Evolutionary conservation across 805 yeast species (phyloP).

Genomic region (Hagleromyces aurorensis): DNA sequence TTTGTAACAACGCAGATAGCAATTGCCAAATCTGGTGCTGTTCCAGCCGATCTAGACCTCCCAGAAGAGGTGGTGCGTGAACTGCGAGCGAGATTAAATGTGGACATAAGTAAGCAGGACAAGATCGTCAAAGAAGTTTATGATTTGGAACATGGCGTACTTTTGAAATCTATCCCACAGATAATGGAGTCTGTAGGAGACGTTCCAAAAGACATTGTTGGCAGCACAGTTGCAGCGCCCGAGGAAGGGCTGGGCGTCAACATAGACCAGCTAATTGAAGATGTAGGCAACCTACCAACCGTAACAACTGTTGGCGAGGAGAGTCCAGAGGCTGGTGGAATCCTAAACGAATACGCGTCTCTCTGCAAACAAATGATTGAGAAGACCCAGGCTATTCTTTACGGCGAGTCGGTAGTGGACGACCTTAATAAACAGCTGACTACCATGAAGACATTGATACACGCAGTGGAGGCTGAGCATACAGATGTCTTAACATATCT

Average conservation of each 20-base stretch:
- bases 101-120: conserved; percentile 12
- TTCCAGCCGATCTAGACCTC: background rate
- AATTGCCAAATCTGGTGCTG: conserved; percentile 1
- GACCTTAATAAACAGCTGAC: conserved; percentile 5
- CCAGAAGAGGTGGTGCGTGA: conserved; percentile 9
- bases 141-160: conserved; percentile 15
- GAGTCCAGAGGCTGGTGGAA: too few relatives aligned
- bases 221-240: conserved; percentile 13
- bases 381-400: conserved; percentile 15
- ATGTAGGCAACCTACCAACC: conserved; percentile 21
- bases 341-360: conserved; percentile 20
- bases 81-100: conserved; percentile 4
- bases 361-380: conserved; percentile 15
- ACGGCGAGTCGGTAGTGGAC: conserved; percentile 8
- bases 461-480: conserved; percentile 6
- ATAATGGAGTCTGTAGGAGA: conserved; percentile 21
- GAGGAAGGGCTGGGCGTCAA: conserved; percentile 8
- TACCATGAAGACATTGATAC: conserved; percentile 5
- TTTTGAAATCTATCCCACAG: conserved; percentile 10
- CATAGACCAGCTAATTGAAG: conserved; percentile 15
- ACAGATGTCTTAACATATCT: conserved; percentile 10
- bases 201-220: conserved; percentile 19
- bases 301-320: conserved; percentile 5
- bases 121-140: conserved; percentile 12
- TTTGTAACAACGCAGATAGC: too few relatives aligned